phyloP scores from a whole-genome alignment of 2,329 filamentous ascomycete species.

The Gnomoniopsis smithogilvyi region DNA sequence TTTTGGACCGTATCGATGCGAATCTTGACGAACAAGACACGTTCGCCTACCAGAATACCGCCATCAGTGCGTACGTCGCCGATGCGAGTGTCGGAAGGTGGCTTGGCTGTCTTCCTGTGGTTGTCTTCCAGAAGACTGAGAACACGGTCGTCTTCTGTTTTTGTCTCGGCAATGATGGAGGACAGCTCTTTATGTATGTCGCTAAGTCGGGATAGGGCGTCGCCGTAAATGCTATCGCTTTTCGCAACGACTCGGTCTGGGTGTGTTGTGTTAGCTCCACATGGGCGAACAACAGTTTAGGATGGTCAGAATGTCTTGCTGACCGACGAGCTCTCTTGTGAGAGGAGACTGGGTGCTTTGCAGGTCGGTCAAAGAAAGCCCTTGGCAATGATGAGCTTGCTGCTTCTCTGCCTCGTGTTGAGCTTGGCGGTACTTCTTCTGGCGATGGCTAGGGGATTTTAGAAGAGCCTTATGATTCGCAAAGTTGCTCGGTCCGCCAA shows the following conservation, averaged over 20 bases:
- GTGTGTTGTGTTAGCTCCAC: background rate
- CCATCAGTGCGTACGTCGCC: background rate
- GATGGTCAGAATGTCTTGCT: background rate
- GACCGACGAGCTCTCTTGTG: slow-evolving; percentile 3
- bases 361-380: background rate
- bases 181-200: background rate
- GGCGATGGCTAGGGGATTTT: background rate
- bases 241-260: slow-evolving; percentile 4
- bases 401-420: background rate
- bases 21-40: slow-evolving; percentile 15
- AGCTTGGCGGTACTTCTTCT: background rate
- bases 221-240: slow-evolving; percentile 5
- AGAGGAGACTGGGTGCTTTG: background rate
- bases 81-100: slow-evolving; percentile 1
- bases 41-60: slow-evolving; percentile 1
- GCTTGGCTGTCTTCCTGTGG: slow-evolving; percentile 5
- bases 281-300: background rate
- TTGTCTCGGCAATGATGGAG: background rate
- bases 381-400: background rate
- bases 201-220: background rate
- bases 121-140: slow-evolving; percentile 2
- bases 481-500: slow-evolving; percentile 4
- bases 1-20: slow-evolving; percentile 16
- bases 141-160: background rate
- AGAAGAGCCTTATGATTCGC: background rate